Evolutionary conservation across 139 green algal genomes (phyloP).

Genomic region (Chlorella sp.): DNA sequence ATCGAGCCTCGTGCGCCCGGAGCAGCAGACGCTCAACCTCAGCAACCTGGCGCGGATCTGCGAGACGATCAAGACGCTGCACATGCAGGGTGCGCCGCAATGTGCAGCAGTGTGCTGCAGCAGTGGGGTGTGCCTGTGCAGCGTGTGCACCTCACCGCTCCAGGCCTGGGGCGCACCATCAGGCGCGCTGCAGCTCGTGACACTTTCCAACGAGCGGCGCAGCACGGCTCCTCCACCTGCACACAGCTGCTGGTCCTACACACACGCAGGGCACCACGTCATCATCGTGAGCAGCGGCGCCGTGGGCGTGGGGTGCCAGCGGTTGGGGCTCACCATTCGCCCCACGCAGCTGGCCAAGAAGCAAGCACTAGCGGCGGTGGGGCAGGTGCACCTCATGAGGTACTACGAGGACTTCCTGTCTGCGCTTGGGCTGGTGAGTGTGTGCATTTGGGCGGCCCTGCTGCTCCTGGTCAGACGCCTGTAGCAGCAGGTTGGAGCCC

Average conservation of each 20-base stretch:
- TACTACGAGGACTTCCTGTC: conserved; percentile 89
- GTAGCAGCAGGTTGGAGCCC: too few species aligned
- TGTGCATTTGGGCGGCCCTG: background rate
- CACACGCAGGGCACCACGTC: conserved; percentile 61
- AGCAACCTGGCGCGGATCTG: conserved; percentile 68
- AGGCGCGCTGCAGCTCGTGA: too few species aligned
- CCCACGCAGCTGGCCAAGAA: conserved; percentile 67
- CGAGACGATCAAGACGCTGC: conserved; percentile 55
- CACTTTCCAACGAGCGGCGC: too few species aligned
- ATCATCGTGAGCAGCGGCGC: conserved; percentile 86
- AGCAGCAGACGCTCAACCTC: conserved; percentile 70
- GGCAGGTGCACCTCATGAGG: conserved; percentile 87
- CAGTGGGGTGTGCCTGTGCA: too few species aligned
- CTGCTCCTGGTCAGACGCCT: background rate
- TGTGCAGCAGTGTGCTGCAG: background rate
- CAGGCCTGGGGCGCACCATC: too few species aligned
- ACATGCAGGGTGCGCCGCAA: conserved; percentile 28
- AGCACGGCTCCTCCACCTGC: too few species aligned
- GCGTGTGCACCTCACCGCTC: too few species aligned
- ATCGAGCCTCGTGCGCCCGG: conserved; percentile 63
- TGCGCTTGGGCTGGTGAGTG: conserved; percentile 67
- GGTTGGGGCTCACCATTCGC: conserved; percentile 51
- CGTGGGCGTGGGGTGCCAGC: conserved; percentile 81
- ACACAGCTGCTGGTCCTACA: too few species aligned
- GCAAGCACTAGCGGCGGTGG: conserved; percentile 82